Conservation (phyloP, 2,329 filamentous ascomycete genomes). For the Venturia nashicola region DNA sequence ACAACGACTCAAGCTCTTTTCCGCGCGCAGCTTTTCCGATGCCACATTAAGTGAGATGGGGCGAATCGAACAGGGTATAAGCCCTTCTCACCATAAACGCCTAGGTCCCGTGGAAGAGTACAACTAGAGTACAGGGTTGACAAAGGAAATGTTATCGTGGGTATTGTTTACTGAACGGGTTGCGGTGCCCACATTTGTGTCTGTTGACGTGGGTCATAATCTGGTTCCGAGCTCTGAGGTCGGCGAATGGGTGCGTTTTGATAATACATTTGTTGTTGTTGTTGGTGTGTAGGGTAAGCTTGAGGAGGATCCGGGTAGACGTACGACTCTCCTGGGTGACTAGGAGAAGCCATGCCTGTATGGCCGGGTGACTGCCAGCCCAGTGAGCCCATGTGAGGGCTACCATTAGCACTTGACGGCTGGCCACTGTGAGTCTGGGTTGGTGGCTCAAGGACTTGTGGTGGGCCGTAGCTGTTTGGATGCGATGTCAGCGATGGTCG, state of each 20-base stretch:
- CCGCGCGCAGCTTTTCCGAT: background rate
- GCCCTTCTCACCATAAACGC: slow-evolving; percentile 22
- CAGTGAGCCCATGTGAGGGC: slow-evolving; percentile 70
- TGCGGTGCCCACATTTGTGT: slow-evolving; percentile 29
- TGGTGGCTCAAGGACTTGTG: slow-evolving; percentile 71
- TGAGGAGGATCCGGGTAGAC: slow-evolving; percentile 59
- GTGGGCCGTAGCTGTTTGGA: slow-evolving; percentile 68
- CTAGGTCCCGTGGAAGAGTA: slow-evolving; percentile 16
- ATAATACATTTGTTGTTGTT: slow-evolving; percentile 55
- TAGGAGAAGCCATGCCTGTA: slow-evolving; percentile 56
- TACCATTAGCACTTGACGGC: slow-evolving; percentile 62
- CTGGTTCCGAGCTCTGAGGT: slow-evolving; percentile 58
- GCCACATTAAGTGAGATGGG: slow-evolving; percentile 2
- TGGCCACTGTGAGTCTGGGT: slow-evolving; percentile 65
- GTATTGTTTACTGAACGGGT: slow-evolving; percentile 24
- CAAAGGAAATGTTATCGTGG: slow-evolving; percentile 13
- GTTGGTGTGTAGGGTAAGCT: slow-evolving; percentile 44
- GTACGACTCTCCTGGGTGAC: slow-evolving; percentile 60
- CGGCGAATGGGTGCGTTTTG: slow-evolving; percentile 52
- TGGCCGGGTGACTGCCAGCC: slow-evolving; percentile 83
- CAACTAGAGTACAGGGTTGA: slow-evolving; percentile 12
- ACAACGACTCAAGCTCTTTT: slow-evolving; percentile 18
- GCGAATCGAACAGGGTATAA: slow-evolving; percentile 21
- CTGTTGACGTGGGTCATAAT: slow-evolving; percentile 31
- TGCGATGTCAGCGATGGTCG: slow-evolving; percentile 67